Evolutionary conservation across 306 rosid genomes (phyloP), one percentile per base, ranked within the genome.

Genomic region (Comarum palustre): DNA sequence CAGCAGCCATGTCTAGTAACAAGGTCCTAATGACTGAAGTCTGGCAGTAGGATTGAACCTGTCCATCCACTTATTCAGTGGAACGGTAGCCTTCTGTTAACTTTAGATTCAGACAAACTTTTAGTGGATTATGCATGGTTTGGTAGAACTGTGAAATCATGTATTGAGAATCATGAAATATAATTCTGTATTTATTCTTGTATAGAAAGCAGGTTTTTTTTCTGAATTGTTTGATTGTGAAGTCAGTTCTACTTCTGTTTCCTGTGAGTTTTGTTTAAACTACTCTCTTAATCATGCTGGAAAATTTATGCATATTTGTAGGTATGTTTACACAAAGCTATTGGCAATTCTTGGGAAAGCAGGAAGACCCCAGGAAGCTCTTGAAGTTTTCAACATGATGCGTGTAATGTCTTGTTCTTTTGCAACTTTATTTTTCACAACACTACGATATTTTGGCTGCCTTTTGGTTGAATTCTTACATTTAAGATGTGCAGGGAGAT

Each of bases 241-340:
- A n/a, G n/a, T n/a, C n/a, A n/a, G n/a, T n/a, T n/a, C n/a, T n/a
- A n/a, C n/a, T n/a, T n/a, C n/a, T n/a, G n/a, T n/a, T n/a, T n/a
- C 5, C 14, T 9, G 9, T 69, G 27, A 36, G 25, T 25, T 51
- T 31, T 34, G 34, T 19, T 32, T 14, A 52, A 54, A 22, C 16
- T 71, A 15, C 65, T 14, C 75, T 25, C n/a, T 55, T 24, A 17
- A 39, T 39, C 2, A 27, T 55, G 66, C 38, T 77, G 38, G 57
- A 61, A 79, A 60, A 45, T 50, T 75, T 58, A 42, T 75, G 42
- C 76, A 69, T 54, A 50, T n/a, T 74, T 85, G 83, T 82, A 93
- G 98, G 90, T 93, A 86, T 85, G 97, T 93, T 50, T 89, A 91
- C 77, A 93, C 98, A 3, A 90, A 93, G 72, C 92, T 93, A 71